Evolutionary conservation across 208 protist genomes (phyloP).

Genomic region (Phytomonas sp.): DNA sequence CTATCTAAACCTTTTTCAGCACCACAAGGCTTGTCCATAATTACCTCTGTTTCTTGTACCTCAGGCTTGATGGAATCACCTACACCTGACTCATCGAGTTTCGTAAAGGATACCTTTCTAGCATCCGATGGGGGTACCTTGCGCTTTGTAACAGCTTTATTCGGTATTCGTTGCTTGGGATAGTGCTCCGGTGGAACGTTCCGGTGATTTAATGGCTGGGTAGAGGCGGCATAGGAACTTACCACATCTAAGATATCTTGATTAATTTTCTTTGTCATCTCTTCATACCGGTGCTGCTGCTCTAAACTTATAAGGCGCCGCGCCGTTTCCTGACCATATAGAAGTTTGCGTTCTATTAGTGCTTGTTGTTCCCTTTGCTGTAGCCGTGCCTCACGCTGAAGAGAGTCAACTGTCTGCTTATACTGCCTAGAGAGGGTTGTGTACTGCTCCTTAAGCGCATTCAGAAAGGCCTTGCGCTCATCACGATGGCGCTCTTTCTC

Average conservation of each 20-base stretch:
- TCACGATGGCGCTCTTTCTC: conserved; percentile 33
- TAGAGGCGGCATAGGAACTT: conserved; percentile 1
- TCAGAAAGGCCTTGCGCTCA: conserved; percentile 51
- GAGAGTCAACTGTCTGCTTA: conserved; percentile 27
- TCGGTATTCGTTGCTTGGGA: background rate
- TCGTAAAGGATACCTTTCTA: background rate
- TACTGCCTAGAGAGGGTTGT: conserved; percentile 31
- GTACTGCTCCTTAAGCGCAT: conserved; percentile 41
- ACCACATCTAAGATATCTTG: conserved; percentile 23
- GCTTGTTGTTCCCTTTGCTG: conserved; percentile 33
- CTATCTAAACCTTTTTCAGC: background rate
- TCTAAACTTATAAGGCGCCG: conserved; percentile 11
- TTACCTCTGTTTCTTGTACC: background rate
- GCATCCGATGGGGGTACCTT: background rate
- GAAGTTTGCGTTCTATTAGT: conserved; percentile 30
- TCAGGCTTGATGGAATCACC: background rate
- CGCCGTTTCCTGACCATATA: conserved; percentile 20
- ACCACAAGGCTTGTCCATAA: background rate
- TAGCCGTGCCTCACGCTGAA: conserved; percentile 36
- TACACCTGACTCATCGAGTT: background rate
- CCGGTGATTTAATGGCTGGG: background rate
- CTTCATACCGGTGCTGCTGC: conserved; percentile 19
- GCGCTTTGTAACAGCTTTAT: background rate
- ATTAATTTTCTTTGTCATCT: conserved; percentile 23
- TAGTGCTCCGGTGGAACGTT: background rate